A percentile compares a stretch with the other conserved stretches of the same genome.
Evolutionary conservation across 805 yeast genomes (phyloP).

Genomic region (Wickerhamomyces alni): DNA sequence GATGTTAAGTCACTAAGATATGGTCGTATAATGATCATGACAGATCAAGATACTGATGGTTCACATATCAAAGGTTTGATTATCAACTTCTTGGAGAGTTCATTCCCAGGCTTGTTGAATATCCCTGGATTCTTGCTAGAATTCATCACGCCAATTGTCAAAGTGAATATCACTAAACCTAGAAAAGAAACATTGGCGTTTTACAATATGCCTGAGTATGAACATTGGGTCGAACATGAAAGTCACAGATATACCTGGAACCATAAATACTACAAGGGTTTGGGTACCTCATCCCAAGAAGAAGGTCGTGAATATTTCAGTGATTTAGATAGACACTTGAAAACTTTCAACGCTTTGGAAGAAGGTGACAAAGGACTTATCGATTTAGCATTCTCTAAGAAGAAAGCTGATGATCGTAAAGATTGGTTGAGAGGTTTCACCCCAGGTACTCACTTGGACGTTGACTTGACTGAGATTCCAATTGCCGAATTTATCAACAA

Average conservation of each 20-base stretch:
- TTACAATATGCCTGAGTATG: constrained; percentile 94
- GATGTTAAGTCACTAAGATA: constrained; percentile 74
- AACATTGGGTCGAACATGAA: constrained; percentile 83
- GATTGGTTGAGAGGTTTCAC: constrained; percentile 90
- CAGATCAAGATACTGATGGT: constrained; percentile 99
- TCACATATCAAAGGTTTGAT: constrained; percentile 94
- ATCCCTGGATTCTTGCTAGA: constrained; percentile 90
- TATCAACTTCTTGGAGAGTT: constrained; percentile 86
- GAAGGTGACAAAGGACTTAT: constrained; percentile 71
- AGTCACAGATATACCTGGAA: constrained; percentile 75
- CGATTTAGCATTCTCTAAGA: constrained; percentile 91
- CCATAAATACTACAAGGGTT: constrained; percentile 95
- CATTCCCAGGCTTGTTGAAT: constrained; percentile 88
- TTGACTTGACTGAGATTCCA: constrained; percentile 68
- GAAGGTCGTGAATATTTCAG: constrained; percentile 89
- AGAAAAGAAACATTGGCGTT: constrained; percentile 60
- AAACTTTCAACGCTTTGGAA: constrained; percentile 75
- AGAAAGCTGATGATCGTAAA: constrained; percentile 94
- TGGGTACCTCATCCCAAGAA: constrained; percentile 84
- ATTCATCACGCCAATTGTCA: constrained; percentile 94
- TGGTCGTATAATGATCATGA: constrained; percentile 98
- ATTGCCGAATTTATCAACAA: constrained; percentile 92
- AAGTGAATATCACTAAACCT: constrained; percentile 71
- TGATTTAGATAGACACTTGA: constrained; percentile 78
- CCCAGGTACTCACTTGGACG: constrained; percentile 91